phyloP scores from a whole-genome alignment of 176 grass and related monocot genomes.

The Themeda triandra region DNA sequence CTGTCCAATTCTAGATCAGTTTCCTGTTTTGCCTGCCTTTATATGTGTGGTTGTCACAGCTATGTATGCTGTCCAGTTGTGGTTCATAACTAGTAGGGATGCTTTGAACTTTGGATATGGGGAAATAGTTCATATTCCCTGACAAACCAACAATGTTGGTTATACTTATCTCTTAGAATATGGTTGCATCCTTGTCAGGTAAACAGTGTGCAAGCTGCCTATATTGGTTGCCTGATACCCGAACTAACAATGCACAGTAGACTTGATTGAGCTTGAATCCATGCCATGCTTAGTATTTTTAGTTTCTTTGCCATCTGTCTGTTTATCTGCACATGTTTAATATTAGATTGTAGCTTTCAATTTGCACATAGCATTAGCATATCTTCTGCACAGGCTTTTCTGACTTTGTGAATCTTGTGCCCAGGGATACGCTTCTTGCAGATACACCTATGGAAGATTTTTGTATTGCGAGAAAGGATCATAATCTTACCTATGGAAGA shows the following conservation, averaged over 20 bases:
- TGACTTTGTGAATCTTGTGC: neutral
- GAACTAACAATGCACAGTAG: neutral
- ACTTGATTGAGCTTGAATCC: neutral
- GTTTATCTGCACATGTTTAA: neutral
- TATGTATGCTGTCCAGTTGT: neutral
- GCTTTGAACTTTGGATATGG: neutral
- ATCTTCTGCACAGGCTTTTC: neutral
- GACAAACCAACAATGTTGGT: neutral
- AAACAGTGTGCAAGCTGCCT: neutral
- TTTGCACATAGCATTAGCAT: neutral
- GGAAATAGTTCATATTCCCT: neutral
- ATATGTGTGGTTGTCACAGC: neutral
- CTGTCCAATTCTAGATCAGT: neutral
- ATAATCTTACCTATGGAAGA: neutral
- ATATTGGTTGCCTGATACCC: neutral
- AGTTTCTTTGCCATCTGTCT: neutral
- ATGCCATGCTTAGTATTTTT: neutral
- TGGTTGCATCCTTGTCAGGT: neutral
- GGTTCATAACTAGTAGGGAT: neutral
- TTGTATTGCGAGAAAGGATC: neutral
- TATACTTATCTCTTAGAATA: neutral
- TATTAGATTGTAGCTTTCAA: neutral
- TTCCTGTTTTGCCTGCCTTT: neutral
- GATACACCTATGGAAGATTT: conserved; percentile 19
- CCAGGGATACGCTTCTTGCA: conserved; percentile 30